Conservation (phyloP, 805 yeast genomes). For the Saccharomyces kudriavzevii region DNA sequence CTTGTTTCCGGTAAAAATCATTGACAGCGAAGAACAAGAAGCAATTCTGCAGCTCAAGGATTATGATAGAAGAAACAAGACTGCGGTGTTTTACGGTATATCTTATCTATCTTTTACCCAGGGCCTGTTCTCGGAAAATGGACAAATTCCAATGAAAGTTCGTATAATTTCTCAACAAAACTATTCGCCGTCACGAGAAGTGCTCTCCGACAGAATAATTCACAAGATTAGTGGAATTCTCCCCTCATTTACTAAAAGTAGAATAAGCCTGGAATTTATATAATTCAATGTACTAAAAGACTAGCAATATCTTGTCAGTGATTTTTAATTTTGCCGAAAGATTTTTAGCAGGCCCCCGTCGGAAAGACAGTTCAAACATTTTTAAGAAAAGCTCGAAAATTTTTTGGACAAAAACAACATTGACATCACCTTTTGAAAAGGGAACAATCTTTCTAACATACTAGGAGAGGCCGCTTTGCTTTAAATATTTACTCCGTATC, state of each 20-base stretch:
- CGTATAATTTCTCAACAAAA: background rate
- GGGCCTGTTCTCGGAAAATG: background rate
- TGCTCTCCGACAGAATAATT: background rate
- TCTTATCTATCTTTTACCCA: constrained; percentile 1
- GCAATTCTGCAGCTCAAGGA: constrained; percentile 9
- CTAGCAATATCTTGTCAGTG: background rate
- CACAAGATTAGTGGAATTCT: background rate
- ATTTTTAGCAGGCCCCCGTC: background rate
- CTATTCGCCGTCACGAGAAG: background rate
- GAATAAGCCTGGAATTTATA: background rate
- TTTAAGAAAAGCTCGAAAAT: background rate
- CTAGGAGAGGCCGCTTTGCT: background rate
- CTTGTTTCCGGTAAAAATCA: constrained; percentile 11
- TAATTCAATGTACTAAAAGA: too few species aligned
- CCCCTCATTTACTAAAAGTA: background rate
- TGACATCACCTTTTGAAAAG: background rate
- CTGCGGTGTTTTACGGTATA: constrained; percentile 8
- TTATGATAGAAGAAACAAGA: constrained; percentile 10
- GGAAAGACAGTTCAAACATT: background rate
- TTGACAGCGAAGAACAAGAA: background rate
- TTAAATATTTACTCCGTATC: background rate
- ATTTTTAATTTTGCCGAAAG: background rate
- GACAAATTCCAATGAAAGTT: background rate
- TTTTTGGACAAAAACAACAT: background rate
- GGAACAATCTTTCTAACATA: background rate